Evolutionary conservation across 305 asterid genomes (phyloP).

Genomic region (Caryopteris hybrid): DNA sequence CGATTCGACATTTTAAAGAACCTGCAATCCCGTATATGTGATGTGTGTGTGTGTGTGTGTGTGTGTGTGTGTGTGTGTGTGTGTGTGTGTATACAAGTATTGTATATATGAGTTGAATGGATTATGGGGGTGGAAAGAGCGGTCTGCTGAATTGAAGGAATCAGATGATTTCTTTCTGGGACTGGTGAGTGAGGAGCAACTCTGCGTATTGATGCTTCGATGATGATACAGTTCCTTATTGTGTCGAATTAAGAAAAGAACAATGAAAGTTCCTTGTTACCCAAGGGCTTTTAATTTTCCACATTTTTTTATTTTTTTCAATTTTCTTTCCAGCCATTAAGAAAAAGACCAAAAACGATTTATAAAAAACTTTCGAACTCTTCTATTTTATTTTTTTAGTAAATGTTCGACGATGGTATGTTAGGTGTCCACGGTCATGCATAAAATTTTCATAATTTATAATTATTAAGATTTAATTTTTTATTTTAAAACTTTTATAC

Average conservation of each 20-base stretch:
- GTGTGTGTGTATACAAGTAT: neutral
- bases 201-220: neutral
- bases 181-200: neutral
- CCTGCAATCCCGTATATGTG: neutral
- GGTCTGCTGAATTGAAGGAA: neutral
- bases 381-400: too few species aligned
- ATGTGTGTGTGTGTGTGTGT: neutral
- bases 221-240: neutral
- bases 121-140: neutral
- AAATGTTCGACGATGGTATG: too few species aligned
- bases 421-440: too few species aligned
- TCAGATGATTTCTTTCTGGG: neutral
- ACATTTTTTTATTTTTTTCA: neutral
- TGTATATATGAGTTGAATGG: neutral
- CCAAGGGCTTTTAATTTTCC: neutral
- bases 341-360: too few species aligned
- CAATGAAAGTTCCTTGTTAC: neutral
- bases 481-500: too few species aligned
- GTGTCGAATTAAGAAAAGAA: too few species aligned
- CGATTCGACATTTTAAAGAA: slow-evolving; percentile 53
- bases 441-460: too few species aligned
- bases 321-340: too few species aligned
- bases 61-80: neutral
- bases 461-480: too few species aligned
- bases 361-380: too few species aligned